A percentile compares a stretch with the other conserved stretches of the same genome.
Conservation (phyloP, 768 basidiomycete species). For the Podaxis carcinomalis region DNA sequence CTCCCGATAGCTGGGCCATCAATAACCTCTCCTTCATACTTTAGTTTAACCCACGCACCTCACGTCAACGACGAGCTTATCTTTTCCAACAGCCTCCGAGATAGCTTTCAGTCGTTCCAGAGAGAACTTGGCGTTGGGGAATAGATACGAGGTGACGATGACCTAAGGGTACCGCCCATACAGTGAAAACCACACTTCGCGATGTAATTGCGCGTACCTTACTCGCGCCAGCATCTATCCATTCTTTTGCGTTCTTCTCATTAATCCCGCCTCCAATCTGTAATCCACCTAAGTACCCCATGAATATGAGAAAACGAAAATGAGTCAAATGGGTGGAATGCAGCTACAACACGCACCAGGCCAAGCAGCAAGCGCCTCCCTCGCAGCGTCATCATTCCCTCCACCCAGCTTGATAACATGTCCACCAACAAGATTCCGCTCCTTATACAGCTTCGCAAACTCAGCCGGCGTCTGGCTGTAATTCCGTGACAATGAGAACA, state of each 20-base stretch:
- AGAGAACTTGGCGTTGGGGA: conserved; percentile 80
- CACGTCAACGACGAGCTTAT: conserved; percentile 90
- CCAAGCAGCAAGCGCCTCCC: conserved; percentile 80
- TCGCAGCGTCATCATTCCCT: conserved; percentile 86
- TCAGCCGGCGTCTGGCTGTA: conserved; percentile 70
- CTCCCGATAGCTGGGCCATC: not conserved
- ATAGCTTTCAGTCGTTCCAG: conserved; percentile 63
- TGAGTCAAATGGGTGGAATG: not conserved
- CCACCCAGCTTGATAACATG: conserved; percentile 96
- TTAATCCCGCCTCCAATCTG: conserved; percentile 95
- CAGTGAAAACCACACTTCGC: not conserved
- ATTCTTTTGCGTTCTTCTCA: conserved; percentile 70
- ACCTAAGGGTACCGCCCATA: conserved; percentile 46
- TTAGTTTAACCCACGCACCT: conserved; percentile 52
- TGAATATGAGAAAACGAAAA: not conserved
- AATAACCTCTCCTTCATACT: not conserved
- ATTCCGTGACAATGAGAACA: not conserved
- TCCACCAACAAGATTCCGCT: conserved; percentile 70
- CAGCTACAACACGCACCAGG: conserved; percentile 43
- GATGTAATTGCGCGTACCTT: conserved; percentile 45
- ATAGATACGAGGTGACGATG: conserved; percentile 96
- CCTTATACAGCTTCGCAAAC: conserved; percentile 76
- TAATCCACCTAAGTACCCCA: conserved; percentile 50
- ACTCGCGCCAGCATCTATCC: conserved; percentile 86
- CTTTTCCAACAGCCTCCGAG: conserved; percentile 67